Evolutionary conservation across 768 basidiomycete genomes (phyloP), one percentile per base, ranked within the genome.

Genomic region (Boletus pseudopeckii): DNA sequence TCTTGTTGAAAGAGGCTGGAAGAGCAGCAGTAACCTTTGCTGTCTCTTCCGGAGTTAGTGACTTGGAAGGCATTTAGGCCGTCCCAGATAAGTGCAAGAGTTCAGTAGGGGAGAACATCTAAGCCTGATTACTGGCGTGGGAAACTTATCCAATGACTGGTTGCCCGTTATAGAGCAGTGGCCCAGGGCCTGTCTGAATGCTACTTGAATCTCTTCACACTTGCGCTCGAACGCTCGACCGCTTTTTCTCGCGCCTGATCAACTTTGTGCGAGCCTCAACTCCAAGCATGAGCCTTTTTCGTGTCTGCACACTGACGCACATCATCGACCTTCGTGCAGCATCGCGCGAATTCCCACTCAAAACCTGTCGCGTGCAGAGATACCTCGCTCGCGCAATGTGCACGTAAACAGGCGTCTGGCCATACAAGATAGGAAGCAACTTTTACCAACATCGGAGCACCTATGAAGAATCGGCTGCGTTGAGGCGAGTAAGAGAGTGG

Each of bases 341-440:
- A 22, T 22, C 22, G 22, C 22, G 22, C 22, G 22, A 22, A 22
- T 2, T 22, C 22, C 81, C 80, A 30, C 70, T 76, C 57, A 89
- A 58, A 30, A 74, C 65, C 53, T 75, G 34, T 48, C 32, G 11
- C 13, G 15, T 22, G 24, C 14, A 15, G 33, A 39, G 13, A 36
- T n/a, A 45, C 87, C 88, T 58, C 82, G 80, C 64, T 89, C 83
- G 42, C 92, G 80, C 18, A 98, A 80, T 90, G 97, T 1, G 89
- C 92, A 43, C 94, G 85, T 26, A 98, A 83, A 32, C 94, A 81
- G 4, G 94, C 90, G 64, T 98, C 95, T 11, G 92, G 90, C 96
- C 96, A 98, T 10, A 80, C 79, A 47, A 94, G 75, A 72, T 96
- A 97, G 3, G 82, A 74, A 2, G 84, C 77, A 2, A 78, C 77